phyloP scores from a whole-genome alignment of 768 basidiomycete species.

The Leccinum variicolor region DNA sequence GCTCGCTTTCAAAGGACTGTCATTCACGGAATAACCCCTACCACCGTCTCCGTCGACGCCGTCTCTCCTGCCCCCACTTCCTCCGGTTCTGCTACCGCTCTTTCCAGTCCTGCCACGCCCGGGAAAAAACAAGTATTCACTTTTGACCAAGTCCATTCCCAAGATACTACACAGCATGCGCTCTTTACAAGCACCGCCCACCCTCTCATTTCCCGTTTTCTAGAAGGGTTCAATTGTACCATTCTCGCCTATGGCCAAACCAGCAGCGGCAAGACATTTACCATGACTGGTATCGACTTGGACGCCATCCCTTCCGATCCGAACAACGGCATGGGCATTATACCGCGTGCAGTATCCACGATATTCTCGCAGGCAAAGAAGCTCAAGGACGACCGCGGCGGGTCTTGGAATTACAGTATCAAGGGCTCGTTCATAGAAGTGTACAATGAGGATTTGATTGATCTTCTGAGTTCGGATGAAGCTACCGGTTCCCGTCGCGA shows the following conservation, averaged over 20 bases:
- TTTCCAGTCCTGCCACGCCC: conserved; percentile 44
- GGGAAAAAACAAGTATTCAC: conserved; percentile 83
- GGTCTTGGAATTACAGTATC: conserved; percentile 72
- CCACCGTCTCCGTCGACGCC: conserved; percentile 81
- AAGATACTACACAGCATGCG: conserved; percentile 79
- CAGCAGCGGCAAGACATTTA: conserved; percentile 50
- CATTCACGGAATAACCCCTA: conserved; percentile 72
- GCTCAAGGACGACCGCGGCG: conserved; percentile 70
- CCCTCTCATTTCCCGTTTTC: conserved; percentile 80
- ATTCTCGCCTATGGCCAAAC: conserved; percentile 34
- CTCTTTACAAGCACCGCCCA: conserved; percentile 84
- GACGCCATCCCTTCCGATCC: conserved; percentile 83
- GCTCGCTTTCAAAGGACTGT: conserved; percentile 91
- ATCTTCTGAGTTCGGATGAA: conserved; percentile 80
- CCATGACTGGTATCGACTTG: conserved; percentile 95
- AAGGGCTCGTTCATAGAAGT: conserved; percentile 96
- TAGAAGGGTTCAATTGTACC: conserved; percentile 96
- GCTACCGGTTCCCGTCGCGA: conserved; percentile 65
- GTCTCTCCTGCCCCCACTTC: conserved; percentile 49
- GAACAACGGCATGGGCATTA: conserved; percentile 87
- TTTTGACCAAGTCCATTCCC: conserved; percentile 93
- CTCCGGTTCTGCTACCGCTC: conserved; percentile 48
- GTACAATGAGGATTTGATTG: conserved; percentile 98
- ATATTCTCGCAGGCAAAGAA: conserved; percentile 81
- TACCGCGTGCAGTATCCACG: conserved; percentile 87